A percentile compares a stretch with the other conserved stretches of the same genome.
Conservation (phyloP, 371 early-diverging fungal genomes). For the Dipsacomyces acuminosporus region DNA sequence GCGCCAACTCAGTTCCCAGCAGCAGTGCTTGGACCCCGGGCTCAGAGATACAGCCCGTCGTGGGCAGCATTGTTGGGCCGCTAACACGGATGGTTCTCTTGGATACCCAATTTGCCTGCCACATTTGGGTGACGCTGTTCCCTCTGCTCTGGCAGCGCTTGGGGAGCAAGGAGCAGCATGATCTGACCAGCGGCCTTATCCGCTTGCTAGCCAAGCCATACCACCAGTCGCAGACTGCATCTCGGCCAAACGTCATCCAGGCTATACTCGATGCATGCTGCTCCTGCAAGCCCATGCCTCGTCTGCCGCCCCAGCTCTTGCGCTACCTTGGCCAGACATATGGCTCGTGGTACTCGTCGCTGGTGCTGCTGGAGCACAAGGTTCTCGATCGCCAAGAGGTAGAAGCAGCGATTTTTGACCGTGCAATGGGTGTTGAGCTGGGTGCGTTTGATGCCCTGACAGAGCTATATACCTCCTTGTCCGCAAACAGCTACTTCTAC, state of each 20-base stretch:
- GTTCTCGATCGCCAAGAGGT: constrained; percentile 40
- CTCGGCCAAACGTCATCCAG: constrained; percentile 90
- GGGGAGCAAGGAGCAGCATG: constrained; percentile 69
- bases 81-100: constrained; percentile 67
- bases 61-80: constrained; percentile 54
- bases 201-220: constrained; percentile 86
- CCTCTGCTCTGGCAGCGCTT: constrained; percentile 78
- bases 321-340: constrained; percentile 86
- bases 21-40: constrained; percentile 9
- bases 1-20: too few relatives aligned
- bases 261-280: constrained; percentile 81
- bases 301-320: constrained; percentile 87
- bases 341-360: constrained; percentile 85
- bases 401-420: constrained; percentile 70
- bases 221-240: constrained; percentile 71
- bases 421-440: constrained; percentile 69
- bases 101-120: constrained; percentile 62
- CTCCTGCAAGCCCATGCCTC: constrained; percentile 64
- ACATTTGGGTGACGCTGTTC: constrained; percentile 85
- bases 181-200: constrained; percentile 74
- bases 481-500: constrained; percentile 86
- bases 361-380: constrained; percentile 42
- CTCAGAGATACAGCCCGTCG: constrained; percentile 46
- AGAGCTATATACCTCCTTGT: constrained; percentile 71
- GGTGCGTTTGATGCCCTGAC: constrained; percentile 84